Conservation (phyloP, 768 basidiomycete species). For the Naganishia vaughanmartiniae region DNA sequence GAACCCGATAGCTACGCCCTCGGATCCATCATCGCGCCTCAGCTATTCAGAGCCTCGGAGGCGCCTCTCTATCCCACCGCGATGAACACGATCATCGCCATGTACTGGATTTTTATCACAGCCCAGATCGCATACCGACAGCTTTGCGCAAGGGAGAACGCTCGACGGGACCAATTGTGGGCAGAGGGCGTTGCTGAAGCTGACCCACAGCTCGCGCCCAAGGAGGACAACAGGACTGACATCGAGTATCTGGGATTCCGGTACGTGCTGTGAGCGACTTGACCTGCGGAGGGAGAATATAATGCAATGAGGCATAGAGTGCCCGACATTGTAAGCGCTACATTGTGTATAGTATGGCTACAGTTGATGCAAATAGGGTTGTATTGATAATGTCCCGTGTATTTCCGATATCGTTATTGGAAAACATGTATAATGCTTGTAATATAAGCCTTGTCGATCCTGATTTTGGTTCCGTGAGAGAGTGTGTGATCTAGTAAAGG, state of each 20-base stretch:
- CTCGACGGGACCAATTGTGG: slow-evolving; percentile 36
- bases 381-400: background rate
- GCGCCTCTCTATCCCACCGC: slow-evolving; percentile 37
- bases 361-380: background rate
- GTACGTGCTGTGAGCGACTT: slow-evolving; percentile 28
- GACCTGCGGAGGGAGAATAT: background rate
- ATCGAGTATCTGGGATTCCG: slow-evolving; percentile 39
- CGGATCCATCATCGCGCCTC: slow-evolving; percentile 28
- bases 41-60: slow-evolving; percentile 28
- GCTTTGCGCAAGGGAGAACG: slow-evolving; percentile 37
- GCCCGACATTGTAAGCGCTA: background rate
- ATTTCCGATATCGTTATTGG: background rate
- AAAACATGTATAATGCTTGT: background rate
- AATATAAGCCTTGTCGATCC: no score
- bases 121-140: slow-evolving; percentile 33
- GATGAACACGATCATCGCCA: slow-evolving; percentile 33
- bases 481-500: slow-evolving; percentile 25
- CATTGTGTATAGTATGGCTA: background rate
- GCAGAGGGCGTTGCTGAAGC: slow-evolving; percentile 37
- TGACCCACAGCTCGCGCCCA: slow-evolving; percentile 25
- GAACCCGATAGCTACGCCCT: background rate
- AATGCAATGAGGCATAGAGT: background rate
- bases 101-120: slow-evolving; percentile 35
- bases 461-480: background rate
- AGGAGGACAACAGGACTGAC: slow-evolving; percentile 37